Conservation (phyloP, 2,329 filamentous ascomycete species). For the Aspergillaceae sp. region DNA sequence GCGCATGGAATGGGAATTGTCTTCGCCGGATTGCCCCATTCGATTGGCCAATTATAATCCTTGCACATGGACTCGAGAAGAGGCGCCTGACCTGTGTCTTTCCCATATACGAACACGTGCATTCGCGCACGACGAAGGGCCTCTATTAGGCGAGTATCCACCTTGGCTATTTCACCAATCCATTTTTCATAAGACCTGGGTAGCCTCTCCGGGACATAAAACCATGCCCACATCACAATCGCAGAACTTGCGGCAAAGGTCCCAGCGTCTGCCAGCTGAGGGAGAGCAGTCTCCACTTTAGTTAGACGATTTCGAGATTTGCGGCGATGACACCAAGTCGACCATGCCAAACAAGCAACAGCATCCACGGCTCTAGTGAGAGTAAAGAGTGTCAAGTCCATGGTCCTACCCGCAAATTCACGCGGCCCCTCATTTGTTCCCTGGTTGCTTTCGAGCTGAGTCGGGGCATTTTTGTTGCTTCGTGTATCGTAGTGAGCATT, state of each 20-base stretch:
- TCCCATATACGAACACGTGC: slow-evolving; percentile 60
- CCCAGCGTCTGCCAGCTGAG: slow-evolving; percentile 52
- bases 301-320: slow-evolving; percentile 22
- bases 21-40: slow-evolving; percentile 63
- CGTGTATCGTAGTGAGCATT: slow-evolving; percentile 4
- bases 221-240: slow-evolving; percentile 83
- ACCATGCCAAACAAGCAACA: slow-evolving; percentile 58
- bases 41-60: slow-evolving; percentile 59
- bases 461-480: slow-evolving; percentile 3
- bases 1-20: slow-evolving; percentile 71
- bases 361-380: slow-evolving; percentile 64
- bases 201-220: slow-evolving; percentile 63
- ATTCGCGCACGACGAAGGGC: slow-evolving; percentile 59
- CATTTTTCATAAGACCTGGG: slow-evolving; percentile 70
- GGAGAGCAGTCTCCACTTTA: slow-evolving; percentile 33
- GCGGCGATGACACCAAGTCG: slow-evolving; percentile 32
- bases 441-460: slow-evolving; percentile 3
- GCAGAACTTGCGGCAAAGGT: slow-evolving; percentile 65
- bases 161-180: slow-evolving; percentile 68
- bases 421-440: slow-evolving; percentile 12
- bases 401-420: slow-evolving; percentile 58
- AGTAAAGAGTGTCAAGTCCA: slow-evolving; percentile 76
- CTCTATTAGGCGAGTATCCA: slow-evolving; percentile 65
- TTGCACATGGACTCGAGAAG: slow-evolving; percentile 63
- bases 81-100: slow-evolving; percentile 60